phyloP scores from a whole-genome alignment of 306 rosid genomes.

The Pueraria montana region DNA sequence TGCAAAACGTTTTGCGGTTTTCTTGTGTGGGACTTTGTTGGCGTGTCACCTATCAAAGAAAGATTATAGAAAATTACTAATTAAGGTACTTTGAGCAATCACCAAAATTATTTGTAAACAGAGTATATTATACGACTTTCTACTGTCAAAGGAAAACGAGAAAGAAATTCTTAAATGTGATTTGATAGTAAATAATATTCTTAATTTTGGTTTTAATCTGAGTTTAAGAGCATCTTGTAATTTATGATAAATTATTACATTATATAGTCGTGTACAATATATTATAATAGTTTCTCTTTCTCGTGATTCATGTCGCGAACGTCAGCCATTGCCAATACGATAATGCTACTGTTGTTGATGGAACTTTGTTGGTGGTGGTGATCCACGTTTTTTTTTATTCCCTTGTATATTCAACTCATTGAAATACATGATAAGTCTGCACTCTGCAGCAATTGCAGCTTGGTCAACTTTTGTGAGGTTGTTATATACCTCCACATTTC shows the following conservation, averaged over 20 bases:
- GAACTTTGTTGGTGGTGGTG: no score
- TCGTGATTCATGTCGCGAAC: background rate
- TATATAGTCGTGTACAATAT: no score
- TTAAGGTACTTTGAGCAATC: no score
- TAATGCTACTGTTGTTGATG: background rate
- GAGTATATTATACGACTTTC: no score
- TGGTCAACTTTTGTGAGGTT: background rate
- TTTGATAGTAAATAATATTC: background rate
- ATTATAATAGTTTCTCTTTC: no score
- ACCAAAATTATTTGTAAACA: no score
- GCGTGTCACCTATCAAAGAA: background rate
- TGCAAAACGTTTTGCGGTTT: background rate
- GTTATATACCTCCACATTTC: background rate
- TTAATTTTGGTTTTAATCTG: no score
- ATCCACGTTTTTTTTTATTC: background rate
- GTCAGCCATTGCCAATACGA: background rate
- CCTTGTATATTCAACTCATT: background rate
- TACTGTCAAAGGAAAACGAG: background rate
- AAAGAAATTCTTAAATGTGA: background rate
- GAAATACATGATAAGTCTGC: background rate
- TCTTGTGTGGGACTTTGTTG: background rate
- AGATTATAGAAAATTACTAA: no score
- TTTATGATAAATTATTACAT: no score
- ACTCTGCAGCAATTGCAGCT: background rate
- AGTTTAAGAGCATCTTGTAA: no score